phyloP scores from a whole-genome alignment of 192 early-diverging fungal species.

The Entophlyctis helioformis region DNA sequence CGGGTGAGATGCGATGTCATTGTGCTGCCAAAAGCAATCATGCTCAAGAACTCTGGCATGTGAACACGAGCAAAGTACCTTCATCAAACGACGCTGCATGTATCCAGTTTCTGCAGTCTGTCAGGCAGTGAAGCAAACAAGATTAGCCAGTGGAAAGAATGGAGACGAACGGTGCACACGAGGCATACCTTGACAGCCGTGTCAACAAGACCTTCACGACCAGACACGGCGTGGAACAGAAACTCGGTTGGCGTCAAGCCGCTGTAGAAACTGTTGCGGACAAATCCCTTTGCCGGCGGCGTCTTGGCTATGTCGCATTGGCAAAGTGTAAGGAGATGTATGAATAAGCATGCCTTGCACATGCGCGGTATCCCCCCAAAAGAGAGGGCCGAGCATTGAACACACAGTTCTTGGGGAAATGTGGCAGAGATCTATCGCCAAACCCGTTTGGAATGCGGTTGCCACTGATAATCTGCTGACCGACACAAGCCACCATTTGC shows the following conservation, averaged over 20 bases:
- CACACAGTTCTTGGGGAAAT: slow-evolving; percentile 84
- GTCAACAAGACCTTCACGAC: slow-evolving; percentile 99
- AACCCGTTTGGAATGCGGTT: slow-evolving; percentile 95
- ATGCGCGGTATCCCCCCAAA: no score
- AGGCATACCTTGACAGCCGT: slow-evolving; percentile 99
- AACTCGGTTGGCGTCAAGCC: slow-evolving; percentile 96
- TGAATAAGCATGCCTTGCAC: no score
- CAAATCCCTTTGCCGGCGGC: slow-evolving; percentile 95
- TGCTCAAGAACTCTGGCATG: not conserved
- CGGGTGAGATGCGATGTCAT: slow-evolving; percentile 2
- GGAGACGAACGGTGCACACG: no score
- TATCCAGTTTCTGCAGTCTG: slow-evolving; percentile 99
- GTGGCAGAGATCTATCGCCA: slow-evolving; percentile 89
- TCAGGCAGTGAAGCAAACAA: no score
- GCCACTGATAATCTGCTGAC: slow-evolving; percentile 98
- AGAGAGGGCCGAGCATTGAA: no score
- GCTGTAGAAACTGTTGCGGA: slow-evolving; percentile 89
- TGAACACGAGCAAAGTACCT: slow-evolving; percentile 23
- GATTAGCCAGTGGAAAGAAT: no score
- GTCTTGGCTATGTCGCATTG: no score
- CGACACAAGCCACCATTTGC: slow-evolving; percentile 99
- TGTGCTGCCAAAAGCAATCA: not conserved
- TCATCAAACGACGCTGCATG: slow-evolving; percentile 94
- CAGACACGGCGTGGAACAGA: slow-evolving; percentile 97
- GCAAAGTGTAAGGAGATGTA: no score